phyloP scores from a whole-genome alignment of 108 stramenopile genomes.

The Skeletonema grethae region DNA sequence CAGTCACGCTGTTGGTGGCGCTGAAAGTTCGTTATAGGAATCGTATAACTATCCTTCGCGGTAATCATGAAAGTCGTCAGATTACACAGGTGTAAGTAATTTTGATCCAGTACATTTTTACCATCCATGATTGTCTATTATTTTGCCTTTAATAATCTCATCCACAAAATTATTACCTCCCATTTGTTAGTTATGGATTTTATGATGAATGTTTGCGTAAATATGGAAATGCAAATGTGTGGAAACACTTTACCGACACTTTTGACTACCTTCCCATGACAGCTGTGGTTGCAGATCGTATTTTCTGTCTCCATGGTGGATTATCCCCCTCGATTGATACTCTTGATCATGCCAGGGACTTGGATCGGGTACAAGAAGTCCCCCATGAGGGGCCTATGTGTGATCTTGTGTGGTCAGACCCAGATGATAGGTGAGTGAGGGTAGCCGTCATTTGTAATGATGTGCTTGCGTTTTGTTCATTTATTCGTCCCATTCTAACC shows the following conservation, averaged over 20 bases:
- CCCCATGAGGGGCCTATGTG: slow-evolving; percentile 99
- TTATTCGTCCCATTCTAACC: neutral
- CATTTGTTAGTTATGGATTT: slow-evolving; percentile 78
- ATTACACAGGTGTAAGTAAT: slow-evolving; percentile 91
- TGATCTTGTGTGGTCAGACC: slow-evolving; percentile 99
- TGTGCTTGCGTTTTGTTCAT: neutral
- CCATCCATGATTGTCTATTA: neutral
- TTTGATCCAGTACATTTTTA: neutral
- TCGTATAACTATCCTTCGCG: slow-evolving; percentile 88
- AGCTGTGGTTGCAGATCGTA: slow-evolving; percentile 92
- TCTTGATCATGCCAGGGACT: slow-evolving; percentile 88
- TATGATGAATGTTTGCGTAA: slow-evolving; percentile 99
- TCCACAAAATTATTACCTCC: neutral
- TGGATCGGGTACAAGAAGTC: slow-evolving; percentile 98
- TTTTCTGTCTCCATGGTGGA: slow-evolving; percentile 96
- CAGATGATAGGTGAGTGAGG: slow-evolving; percentile 87
- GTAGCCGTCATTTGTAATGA: neutral
- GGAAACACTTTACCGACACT: slow-evolving; percentile 97
- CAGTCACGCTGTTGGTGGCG: slow-evolving; percentile 77
- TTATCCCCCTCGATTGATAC: slow-evolving; percentile 92
- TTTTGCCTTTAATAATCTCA: neutral
- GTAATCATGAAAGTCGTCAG: slow-evolving; percentile 97
- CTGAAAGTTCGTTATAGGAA: slow-evolving; percentile 89
- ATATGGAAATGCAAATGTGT: slow-evolving; percentile 97
- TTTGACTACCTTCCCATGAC: slow-evolving; percentile 96